These are phyloP conservation scores for Colletotrichum graminicola DNA, from an alignment of 2,329 filamentous ascomycete genomes.

Conservation along the genomic window DNA sequence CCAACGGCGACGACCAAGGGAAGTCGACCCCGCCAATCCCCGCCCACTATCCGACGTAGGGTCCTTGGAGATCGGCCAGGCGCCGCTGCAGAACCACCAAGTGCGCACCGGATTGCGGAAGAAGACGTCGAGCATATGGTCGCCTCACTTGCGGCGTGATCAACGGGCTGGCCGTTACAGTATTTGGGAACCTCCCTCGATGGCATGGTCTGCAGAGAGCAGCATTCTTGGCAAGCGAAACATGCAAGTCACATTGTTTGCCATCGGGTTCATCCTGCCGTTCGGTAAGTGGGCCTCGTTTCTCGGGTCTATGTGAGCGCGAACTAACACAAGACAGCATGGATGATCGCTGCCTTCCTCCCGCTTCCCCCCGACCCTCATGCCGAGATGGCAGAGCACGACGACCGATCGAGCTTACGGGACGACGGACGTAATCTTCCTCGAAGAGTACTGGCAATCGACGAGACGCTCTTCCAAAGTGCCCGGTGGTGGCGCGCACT, in stretches of 20 bases:
- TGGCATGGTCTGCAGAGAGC: constrained; percentile 73
- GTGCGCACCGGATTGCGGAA: constrained; percentile 54
- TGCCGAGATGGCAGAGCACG: constrained; percentile 63
- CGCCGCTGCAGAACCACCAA: constrained; percentile 44
- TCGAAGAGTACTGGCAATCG: constrained; percentile 51
- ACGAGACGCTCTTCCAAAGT: constrained; percentile 63
- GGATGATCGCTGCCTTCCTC: constrained; percentile 83
- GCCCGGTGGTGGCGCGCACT: constrained; percentile 71
- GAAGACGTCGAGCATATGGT: constrained; percentile 75
- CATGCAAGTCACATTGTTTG: constrained; percentile 80
- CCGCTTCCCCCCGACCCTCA: constrained; percentile 74
- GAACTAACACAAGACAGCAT: constrained; percentile 62
- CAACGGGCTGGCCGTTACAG: constrained; percentile 69
- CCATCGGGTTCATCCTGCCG: constrained; percentile 82
- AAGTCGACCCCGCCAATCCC: constrained; percentile 48
- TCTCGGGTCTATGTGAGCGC: constrained; percentile 42
- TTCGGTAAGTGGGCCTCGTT: constrained; percentile 63
- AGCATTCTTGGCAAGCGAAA: constrained; percentile 76
- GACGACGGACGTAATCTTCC: constrained; percentile 53
- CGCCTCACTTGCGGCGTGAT: constrained; percentile 77
- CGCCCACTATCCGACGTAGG: constrained; percentile 48
- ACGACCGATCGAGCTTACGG: constrained; percentile 56
- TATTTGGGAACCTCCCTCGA: constrained; percentile 80
- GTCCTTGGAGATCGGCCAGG: constrained; percentile 61
- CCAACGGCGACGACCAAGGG: constrained; percentile 59